phyloP scores from a whole-genome alignment of 2,329 filamentous ascomycete species.

The Penicillium palitans region DNA sequence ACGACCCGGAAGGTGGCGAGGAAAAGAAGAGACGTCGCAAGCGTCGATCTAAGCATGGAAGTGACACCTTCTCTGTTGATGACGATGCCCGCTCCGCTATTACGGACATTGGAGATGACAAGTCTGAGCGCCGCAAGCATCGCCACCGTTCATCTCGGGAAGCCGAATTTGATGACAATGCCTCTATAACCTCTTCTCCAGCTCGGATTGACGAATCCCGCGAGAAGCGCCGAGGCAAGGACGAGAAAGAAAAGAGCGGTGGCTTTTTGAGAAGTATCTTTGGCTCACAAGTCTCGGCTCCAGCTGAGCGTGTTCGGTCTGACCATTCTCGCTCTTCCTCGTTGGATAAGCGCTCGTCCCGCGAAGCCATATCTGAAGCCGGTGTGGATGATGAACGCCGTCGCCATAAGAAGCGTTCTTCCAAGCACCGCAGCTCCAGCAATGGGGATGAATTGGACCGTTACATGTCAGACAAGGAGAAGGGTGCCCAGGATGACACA shows the following conservation, averaged over 20 bases:
- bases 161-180: constrained; percentile 36
- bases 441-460: constrained; percentile 48
- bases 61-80: constrained; percentile 18
- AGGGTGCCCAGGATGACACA: constrained; percentile 43
- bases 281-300: constrained; percentile 37
- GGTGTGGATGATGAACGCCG: constrained; percentile 43
- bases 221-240: constrained; percentile 34
- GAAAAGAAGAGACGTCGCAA: constrained; percentile 31
- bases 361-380: constrained; percentile 40
- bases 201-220: constrained; percentile 33
- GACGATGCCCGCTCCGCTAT: constrained; percentile 24
- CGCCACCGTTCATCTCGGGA: constrained; percentile 17
- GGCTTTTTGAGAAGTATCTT: constrained; percentile 43
- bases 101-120: constrained; percentile 24
- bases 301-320: constrained; percentile 22
- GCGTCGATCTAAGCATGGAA: constrained; percentile 30
- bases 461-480: constrained; percentile 48
- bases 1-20: constrained; percentile 15
- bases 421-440: constrained; percentile 40
- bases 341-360: constrained; percentile 30
- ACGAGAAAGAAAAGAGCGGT: constrained; percentile 35
- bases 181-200: constrained; percentile 38
- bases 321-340: constrained; percentile 24
- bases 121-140: constrained; percentile 22
- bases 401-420: constrained; percentile 48